A percentile compares a stretch with the other conserved stretches of the same genome.
These are phyloP conservation scores for Beta vulgaris DNA, from an alignment of 148 eudicot species.

Conservation along the genomic window DNA sequence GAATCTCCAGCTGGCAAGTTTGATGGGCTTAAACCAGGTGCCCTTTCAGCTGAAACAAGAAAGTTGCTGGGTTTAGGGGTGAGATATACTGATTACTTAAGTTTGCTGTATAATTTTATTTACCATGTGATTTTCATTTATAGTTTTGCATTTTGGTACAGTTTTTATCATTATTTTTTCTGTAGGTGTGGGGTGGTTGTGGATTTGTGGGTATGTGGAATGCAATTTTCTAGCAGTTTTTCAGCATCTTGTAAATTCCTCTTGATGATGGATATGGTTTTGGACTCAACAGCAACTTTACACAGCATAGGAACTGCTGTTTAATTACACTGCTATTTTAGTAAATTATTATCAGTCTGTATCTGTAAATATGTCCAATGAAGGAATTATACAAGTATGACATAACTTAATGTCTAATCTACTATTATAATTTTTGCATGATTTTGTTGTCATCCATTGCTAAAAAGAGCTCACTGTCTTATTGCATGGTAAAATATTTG, in stretches of 20 bases:
- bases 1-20: slow-evolving; percentile 46
- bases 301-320: too few species aligned
- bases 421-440: background rate
- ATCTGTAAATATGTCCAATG: background rate
- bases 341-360: too few species aligned
- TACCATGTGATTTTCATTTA: background rate
- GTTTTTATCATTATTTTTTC: background rate
- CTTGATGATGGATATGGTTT: too few species aligned
- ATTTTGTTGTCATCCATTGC: background rate
- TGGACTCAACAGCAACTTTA: too few species aligned
- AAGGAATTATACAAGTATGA: too few species aligned
- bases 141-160: background rate
- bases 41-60: slow-evolving; percentile 42
- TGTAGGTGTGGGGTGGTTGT: too few species aligned
- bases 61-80: slow-evolving; percentile 46
- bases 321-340: too few species aligned
- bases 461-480: background rate
- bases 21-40: slow-evolving; percentile 51
- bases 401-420: background rate
- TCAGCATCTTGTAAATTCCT: too few species aligned
- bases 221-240: too few species aligned
- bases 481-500: background rate
- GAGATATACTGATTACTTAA: slow-evolving; percentile 9
- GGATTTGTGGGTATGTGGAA: too few species aligned
- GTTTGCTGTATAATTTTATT: background rate